These are phyloP conservation scores for Yamadazyma sp. DNA, from an alignment of 805 yeast genomes.

Conservation along the genomic window DNA sequence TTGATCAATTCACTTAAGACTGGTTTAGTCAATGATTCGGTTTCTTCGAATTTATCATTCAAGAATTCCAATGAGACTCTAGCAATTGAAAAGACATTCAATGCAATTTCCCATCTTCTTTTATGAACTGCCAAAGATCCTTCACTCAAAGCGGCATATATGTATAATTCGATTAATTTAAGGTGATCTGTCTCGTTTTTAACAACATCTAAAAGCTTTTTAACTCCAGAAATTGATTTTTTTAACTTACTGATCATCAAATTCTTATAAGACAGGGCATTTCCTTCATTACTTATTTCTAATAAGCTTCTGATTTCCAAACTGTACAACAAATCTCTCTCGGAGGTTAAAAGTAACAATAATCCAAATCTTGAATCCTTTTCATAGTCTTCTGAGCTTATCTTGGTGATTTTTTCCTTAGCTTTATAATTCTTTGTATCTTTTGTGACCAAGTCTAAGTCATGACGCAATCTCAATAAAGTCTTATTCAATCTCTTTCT, in stretches of 20 bases:
- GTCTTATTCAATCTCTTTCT: slow-evolving; percentile 60
- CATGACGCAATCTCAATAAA: slow-evolving; percentile 62
- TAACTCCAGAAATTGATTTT: slow-evolving; percentile 49
- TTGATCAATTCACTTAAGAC: slow-evolving; percentile 56
- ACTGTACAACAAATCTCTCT: slow-evolving; percentile 71
- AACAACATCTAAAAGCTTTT: slow-evolving; percentile 41
- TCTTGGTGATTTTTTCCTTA: slow-evolving; percentile 45
- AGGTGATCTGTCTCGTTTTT: slow-evolving; percentile 33
- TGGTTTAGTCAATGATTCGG: slow-evolving; percentile 23
- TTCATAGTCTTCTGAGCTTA: slow-evolving; percentile 49
- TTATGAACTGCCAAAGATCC: slow-evolving; percentile 52
- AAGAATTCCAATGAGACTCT: slow-evolving; percentile 59
- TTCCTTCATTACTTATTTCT: slow-evolving; percentile 48
- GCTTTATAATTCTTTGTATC: slow-evolving; percentile 62
- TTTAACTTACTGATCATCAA: slow-evolving; percentile 62
- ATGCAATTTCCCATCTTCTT: slow-evolving; percentile 55
- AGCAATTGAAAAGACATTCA: slow-evolving; percentile 54
- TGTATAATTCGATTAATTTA: slow-evolving; percentile 28
- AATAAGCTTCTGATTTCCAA: slow-evolving; percentile 56
- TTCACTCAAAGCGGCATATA: slow-evolving; percentile 45
- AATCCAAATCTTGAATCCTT: slow-evolving; percentile 52
- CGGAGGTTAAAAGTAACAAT: slow-evolving; percentile 64
- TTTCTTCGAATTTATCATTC: slow-evolving; percentile 15
- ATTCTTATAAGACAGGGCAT: slow-evolving; percentile 41
- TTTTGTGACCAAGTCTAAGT: slow-evolving; percentile 57